These are phyloP conservation scores for Penicillium coprophilum DNA, from an alignment of 495 filamentous ascomycete genomes.

Conservation along the genomic window DNA sequence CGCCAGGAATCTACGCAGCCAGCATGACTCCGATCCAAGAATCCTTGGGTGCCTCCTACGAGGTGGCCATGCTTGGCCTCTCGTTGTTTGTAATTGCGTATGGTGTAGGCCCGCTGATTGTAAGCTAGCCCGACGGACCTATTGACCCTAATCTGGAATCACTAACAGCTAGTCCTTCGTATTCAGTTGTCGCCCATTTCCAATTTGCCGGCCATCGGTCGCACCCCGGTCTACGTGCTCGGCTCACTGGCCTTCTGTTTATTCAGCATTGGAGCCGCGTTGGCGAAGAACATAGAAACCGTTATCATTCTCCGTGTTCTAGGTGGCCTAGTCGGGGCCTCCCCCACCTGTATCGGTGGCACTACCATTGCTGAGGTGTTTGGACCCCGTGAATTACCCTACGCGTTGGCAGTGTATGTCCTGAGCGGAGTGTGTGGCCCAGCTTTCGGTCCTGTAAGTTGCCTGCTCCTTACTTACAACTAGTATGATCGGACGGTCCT, in stretches of 20 bases:
- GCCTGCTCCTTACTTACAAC: no score
- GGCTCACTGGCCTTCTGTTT: constrained; percentile 48
- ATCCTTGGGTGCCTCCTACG: constrained; percentile 40
- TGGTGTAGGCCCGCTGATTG: constrained; percentile 41
- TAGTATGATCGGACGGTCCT: no score
- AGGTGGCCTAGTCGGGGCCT: constrained; percentile 47
- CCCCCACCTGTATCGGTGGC: constrained; percentile 39
- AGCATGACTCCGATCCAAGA: constrained; percentile 33
- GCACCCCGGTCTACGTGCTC: constrained; percentile 43
- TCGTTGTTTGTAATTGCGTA: constrained; percentile 47
- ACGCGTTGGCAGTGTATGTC: constrained; percentile 17
- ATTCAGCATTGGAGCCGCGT: constrained; percentile 45
- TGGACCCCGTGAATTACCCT: constrained; percentile 10
- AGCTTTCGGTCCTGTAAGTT: constrained; percentile 15
- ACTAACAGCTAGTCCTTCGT: not conserved
- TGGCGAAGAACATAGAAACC: constrained; percentile 45
- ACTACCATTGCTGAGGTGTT: constrained; percentile 11
- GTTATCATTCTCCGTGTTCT: constrained; percentile 49
- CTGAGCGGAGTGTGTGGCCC: constrained; percentile 20
- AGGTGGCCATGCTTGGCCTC: constrained; percentile 46
- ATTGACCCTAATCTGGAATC: no score
- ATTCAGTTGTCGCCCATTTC: constrained; percentile 39
- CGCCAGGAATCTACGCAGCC: constrained; percentile 47
- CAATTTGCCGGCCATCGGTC: constrained; percentile 44
- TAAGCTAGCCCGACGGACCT: constrained; percentile 4